Evolutionary conservation across 768 basidiomycete species (phyloP).

Genomic region (Kwoniella pini): DNA sequence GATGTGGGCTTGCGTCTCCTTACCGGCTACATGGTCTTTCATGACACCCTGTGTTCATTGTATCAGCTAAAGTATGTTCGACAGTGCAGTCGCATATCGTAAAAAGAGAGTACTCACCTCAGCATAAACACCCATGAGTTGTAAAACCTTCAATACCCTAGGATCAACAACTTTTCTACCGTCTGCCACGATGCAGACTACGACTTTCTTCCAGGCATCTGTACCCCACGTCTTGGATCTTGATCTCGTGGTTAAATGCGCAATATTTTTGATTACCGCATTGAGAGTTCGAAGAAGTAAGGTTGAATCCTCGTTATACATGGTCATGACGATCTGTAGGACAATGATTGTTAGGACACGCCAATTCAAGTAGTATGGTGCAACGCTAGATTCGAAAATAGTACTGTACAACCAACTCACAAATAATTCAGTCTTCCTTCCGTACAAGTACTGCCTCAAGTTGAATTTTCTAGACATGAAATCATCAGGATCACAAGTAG

Average conservation of each 20-base stretch:
- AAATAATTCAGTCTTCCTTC: conserved; percentile 54
- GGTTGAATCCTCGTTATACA: conserved; percentile 51
- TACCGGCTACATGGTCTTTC: conserved; percentile 82
- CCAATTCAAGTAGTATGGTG: too few relatives aligned
- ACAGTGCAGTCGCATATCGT: too few relatives aligned
- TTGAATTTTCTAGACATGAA: conserved; percentile 68
- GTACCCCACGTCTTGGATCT: conserved; percentile 55
- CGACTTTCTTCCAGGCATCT: conserved; percentile 56
- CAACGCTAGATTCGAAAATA: too few relatives aligned
- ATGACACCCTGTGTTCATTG: conserved; percentile 85
- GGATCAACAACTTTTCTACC: conserved; percentile 55
- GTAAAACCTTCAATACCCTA: conserved; percentile 78
- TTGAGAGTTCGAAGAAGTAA: conserved; percentile 49
- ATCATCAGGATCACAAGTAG: conserved; percentile 51
- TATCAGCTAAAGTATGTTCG: neutral
- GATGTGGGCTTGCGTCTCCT: conserved; percentile 72
- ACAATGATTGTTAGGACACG: too few relatives aligned
- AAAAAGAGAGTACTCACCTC: neutral
- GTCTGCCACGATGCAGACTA: conserved; percentile 56
- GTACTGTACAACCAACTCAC: conserved; percentile 55
- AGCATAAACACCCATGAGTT: conserved; percentile 61
- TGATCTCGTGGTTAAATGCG: conserved; percentile 53
- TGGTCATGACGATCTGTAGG: conserved; percentile 51
- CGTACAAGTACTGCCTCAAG: conserved; percentile 73
- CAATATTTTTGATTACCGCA: conserved; percentile 56